phyloP scores from a whole-genome alignment of 1,284 basidiomycete species.

The Phlebopus sp. region DNA sequence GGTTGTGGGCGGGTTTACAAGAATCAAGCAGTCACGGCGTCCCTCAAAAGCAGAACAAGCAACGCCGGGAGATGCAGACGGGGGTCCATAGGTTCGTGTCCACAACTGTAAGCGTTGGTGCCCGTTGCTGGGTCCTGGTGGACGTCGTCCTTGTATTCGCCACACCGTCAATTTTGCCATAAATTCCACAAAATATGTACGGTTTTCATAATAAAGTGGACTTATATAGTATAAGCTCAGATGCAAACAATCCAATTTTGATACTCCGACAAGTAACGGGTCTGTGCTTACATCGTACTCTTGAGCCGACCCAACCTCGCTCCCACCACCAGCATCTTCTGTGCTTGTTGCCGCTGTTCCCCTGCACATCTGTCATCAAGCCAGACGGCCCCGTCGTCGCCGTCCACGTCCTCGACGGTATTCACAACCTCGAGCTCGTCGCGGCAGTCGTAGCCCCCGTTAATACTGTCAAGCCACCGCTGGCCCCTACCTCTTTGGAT shows the following conservation, averaged over 20 bases:
- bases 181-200: neutral
- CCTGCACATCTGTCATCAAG: constrained; percentile 18
- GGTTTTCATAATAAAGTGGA: constrained; percentile 26
- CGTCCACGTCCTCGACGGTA: constrained; percentile 10
- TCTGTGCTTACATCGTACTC: constrained; percentile 38
- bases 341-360: constrained; percentile 22
- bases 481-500: constrained; percentile 30
- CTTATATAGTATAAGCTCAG: constrained; percentile 11
- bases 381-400: constrained; percentile 19
- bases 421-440: constrained; percentile 17
- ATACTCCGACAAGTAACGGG: constrained; percentile 33
- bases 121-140: too few species aligned
- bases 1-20: too few species aligned
- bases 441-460: constrained; percentile 16
- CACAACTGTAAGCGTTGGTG: too few species aligned
- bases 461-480: constrained; percentile 28
- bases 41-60: too few species aligned
- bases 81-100: too few species aligned
- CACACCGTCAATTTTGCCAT: neutral
- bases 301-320: constrained; percentile 40
- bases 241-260: constrained; percentile 18
- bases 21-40: too few species aligned
- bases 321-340: constrained; percentile 40
- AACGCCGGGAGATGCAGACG: too few species aligned
- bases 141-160: too few species aligned